Base-by-base conservation (phyloP, 768 basidiomycete species). In the Pleurotus citrinopileatus region DNA sequence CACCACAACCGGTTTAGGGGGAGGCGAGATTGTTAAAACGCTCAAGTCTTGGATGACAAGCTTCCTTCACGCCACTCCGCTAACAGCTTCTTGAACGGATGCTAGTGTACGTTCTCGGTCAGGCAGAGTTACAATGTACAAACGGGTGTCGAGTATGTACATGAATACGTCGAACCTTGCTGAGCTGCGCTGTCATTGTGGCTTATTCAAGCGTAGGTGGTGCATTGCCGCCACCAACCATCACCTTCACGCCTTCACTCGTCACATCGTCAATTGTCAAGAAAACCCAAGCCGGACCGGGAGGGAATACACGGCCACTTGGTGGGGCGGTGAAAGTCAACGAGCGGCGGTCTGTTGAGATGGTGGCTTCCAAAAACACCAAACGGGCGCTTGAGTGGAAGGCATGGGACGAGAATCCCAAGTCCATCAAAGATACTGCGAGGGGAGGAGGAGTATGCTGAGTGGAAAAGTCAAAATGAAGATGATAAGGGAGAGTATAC, bases 311-410 rank as follows among this genome's bases (percentile, higher is more conserved):
- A 7, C 63, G 63, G 29, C 66, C 61, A 58, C 68, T 76, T 48
- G 63, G 67, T 15, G 67, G 72, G 32, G 64, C 70, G 19, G 67
- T 68, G 52, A 67, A 66, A 25, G 57, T 73, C 42, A 68, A 60
- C 20, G 66, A 66, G 26, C 55, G 68, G 29, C 57, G 57, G 57
- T 65, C 60, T 9, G 54, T 54, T 2, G 64, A 62, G 12, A 70
- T 54, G 1, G 46, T 54, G 9, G 61, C 57, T 29, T 63, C 59
- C 65, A 68, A 62, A 61, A 70, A 70, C 19, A 70, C 68, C 15
- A 68, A 54, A 20, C 68, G 68, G 1, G 55, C 44, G 26, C 61
- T 61, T 3, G 67, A 66, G 60, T 70, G 68, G 68, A 68, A 68
- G 7, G 68, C 68, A 52, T 70, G 68, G 9, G 57, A 55, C 7